Conservation (phyloP, 2,329 filamentous ascomycete genomes). For the Daldinia eschscholtzii region DNA sequence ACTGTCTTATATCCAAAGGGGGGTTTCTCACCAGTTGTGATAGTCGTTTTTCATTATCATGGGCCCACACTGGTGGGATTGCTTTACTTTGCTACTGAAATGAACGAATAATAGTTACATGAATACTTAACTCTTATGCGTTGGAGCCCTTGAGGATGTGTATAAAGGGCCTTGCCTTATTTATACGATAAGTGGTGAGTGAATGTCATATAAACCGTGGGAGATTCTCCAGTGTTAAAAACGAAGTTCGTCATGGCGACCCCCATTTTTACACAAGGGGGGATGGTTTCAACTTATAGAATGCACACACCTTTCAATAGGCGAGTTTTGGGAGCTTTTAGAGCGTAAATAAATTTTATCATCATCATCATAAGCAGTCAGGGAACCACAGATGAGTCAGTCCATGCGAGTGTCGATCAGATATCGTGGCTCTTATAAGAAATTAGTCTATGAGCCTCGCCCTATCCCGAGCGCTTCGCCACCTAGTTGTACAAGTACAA, state of each 20-base stretch:
- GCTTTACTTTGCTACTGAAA: not conserved
- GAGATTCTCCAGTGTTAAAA: not conserved
- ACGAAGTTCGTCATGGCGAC: not conserved
- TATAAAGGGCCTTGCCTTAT: not conserved
- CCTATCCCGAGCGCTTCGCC: constrained; percentile 31
- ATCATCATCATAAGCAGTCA: not conserved
- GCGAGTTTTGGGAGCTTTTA: not conserved
- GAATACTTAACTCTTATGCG: not conserved
- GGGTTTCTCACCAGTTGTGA: not conserved
- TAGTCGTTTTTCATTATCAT: not conserved
- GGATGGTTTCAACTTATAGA: not conserved
- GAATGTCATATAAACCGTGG: not conserved
- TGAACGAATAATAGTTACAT: not conserved
- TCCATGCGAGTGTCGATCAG: not conserved
- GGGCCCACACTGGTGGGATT: not conserved
- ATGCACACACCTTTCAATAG: not conserved
- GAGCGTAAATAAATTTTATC: not conserved
- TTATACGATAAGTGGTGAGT: not conserved
- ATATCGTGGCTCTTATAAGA: constrained; percentile 38
- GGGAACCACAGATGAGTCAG: not conserved
- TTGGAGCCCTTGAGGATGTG: not conserved
- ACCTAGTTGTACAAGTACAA: constrained; percentile 44
- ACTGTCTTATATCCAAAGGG: not conserved
- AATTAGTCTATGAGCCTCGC: constrained; percentile 46
- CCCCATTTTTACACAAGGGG: not conserved